Evolutionary conservation across 2,329 filamentous ascomycete species (phyloP), one percentile per base, ranked within the genome.

Genomic region (Alternaria longipes): DNA sequence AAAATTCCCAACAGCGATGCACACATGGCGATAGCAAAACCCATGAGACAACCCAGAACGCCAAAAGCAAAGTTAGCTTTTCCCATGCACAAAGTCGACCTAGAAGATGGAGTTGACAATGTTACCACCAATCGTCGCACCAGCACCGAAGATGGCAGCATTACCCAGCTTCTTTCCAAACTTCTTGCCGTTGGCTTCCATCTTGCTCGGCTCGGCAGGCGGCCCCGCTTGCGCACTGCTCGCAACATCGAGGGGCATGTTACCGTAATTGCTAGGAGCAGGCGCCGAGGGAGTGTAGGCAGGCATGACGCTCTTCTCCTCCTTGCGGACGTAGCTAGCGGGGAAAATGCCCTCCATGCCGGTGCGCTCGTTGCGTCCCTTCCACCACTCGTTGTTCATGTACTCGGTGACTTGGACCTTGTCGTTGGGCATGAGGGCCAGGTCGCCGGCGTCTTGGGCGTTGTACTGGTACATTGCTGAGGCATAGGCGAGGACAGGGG

Each of bases 301-400:
- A 52, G 84, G 71, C 62, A 78, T 80, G 64, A 80, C 70, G 66
- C 75, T 76, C 78, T 90, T 89, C 68, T 90, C 85, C 70, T 94
- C 89, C 53, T 91, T 81, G 53, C 83, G 85, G 51, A 97, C 94
- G 77, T 98, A 98, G 78, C 87, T 93, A 70, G 90, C 88, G n/a
- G 94, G 94, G 85, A 98, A 98, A 78, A 98, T 97, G 71, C 94
- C 94, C 81, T 97, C 92, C 68, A 87, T 82, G 57, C 90, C 90
- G 8, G 93, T 97, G 54, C 93, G 89, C 74, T 90, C 84, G 80
- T 97, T 97, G 70, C 87, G 88, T 69, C 94, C 94, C 84, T 93
- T 90, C 93, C 93, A 97, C 94, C 94, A 98, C 80, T 98, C 94
- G 64, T 90, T 88, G 81, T 98, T 98, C 90, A 97, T 95, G 83